Percentiles rank a stretch among this genome's conserved stretches.
These are phyloP conservation scores for Zygotorulaspora mrakii DNA, from an alignment of 1,139 yeast genomes.

Conservation along the genomic window DNA sequence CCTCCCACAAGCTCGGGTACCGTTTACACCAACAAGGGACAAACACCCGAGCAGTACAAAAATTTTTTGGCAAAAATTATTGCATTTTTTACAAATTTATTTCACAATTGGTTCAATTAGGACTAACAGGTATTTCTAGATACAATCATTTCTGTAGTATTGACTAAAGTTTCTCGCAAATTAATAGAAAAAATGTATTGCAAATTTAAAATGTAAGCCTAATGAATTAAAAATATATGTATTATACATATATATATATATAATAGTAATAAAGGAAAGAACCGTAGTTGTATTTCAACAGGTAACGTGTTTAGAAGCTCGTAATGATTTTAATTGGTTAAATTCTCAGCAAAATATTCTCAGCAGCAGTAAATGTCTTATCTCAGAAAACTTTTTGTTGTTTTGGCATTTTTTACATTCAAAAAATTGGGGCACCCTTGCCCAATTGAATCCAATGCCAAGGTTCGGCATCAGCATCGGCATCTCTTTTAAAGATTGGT, in stretches of 20 bases:
- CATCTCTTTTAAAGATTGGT: constrained; percentile 20
- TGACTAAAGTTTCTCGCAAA: constrained; percentile 1
- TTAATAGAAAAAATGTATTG: background rate
- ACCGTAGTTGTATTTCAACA: background rate
- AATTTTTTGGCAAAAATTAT: constrained; percentile 19
- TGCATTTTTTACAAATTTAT: constrained; percentile 17
- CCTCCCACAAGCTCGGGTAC: constrained; percentile 9
- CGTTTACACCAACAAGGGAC: constrained; percentile 9
- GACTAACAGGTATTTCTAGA: background rate
- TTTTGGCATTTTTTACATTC: constrained; percentile 17
- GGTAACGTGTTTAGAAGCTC: background rate
- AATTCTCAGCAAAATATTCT: too few species aligned
- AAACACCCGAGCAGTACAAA: constrained; percentile 18
- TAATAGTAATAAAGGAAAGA: background rate
- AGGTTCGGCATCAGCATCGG: constrained; percentile 9
- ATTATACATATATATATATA: too few species aligned
- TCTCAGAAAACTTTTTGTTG: constrained; percentile 24
- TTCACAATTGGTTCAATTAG: constrained; percentile 17
- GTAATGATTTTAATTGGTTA: too few species aligned
- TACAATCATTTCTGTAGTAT: constrained; percentile 2
- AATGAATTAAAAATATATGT: background rate
- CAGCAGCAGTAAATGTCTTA: too few species aligned
- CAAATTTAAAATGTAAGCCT: background rate
- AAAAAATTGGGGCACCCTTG: constrained; percentile 18
- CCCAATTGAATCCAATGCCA: constrained; percentile 21